phyloP scores from a whole-genome alignment of 257 asterid species.

The Nicotiana benthamiana region DNA sequence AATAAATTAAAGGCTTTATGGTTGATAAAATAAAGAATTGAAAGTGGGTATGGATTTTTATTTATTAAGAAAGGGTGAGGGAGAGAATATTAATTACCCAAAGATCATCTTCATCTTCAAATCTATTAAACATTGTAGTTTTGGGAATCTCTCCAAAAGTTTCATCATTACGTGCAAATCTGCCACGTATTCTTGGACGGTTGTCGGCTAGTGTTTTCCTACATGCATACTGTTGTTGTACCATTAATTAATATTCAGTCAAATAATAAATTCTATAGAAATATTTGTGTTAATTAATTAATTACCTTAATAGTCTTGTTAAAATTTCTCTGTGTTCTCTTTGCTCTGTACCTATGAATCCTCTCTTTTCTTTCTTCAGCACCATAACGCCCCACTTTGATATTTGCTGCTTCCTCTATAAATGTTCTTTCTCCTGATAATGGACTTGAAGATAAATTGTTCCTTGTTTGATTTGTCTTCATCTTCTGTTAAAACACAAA shows the following conservation, averaged over 20 bases:
- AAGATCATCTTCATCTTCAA: conserved; percentile 58
- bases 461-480: conserved; percentile 28
- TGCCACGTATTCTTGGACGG: conserved; percentile 78
- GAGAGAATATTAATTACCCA: conserved; percentile 63
- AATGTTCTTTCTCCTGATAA: conserved; percentile 44
- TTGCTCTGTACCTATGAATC: conserved; percentile 68
- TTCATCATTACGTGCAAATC: conserved; percentile 79
- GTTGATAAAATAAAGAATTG: neutral
- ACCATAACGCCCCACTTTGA: conserved; percentile 53
- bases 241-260: neutral
- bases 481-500: conserved; percentile 27
- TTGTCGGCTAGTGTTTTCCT: conserved; percentile 88
- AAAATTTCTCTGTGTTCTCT: conserved; percentile 79
- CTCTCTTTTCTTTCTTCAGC: conserved; percentile 80
- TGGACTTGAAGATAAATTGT: conserved; percentile 48
- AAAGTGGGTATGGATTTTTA: neutral
- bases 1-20: neutral
- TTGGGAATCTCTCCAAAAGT: conserved; percentile 58
- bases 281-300: neutral
- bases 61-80: neutral
- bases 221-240: conserved; percentile 54
- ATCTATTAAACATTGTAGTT: conserved; percentile 43
- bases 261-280: neutral
- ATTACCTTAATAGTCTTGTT: conserved; percentile 81
- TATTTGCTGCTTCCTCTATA: conserved; percentile 53